Base-by-base conservation (phyloP, 2,329 filamentous ascomycete species). In the Alternaria gansuensis region DNA sequence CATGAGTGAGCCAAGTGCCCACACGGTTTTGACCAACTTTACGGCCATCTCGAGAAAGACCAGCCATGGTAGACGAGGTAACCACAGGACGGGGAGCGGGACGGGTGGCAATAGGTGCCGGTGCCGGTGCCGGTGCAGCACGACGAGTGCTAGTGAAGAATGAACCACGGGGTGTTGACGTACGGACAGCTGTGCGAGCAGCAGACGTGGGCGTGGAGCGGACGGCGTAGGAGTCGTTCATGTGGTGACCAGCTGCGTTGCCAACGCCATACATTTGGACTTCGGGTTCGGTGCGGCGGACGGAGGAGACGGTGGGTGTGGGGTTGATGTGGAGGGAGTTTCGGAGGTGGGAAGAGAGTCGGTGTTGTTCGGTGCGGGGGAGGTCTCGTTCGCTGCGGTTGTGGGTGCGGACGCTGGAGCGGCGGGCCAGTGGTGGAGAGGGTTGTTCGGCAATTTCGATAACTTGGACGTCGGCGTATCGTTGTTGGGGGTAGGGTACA, bases 171-270 rank as follows among this genome's bases (percentile, higher is more conserved):
- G 69, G 66, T 17, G 56, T 54, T 24, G 72, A 65, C 28, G 62
- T 57, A 24, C 69, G 71, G 14, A 64, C 52, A n/a, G 70, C 69
- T 21, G 70, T 68, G 45, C 74, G 70, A 10, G 70, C 66, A 45
- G 70, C 68, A 7, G 71, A 61, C 17, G 65, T 67, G 17, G 74
- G 70, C 24, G 73, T 45, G 34, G 73, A 72, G 21, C 73, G 74
- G 48, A 76, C 65, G 8, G 73, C 63, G 56, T 77, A 78, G 5
- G 73, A 74, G 10, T 89, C 85, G 57, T 87, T 87, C 82, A 87
- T 83, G 67, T 87, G 85, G 66, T 89, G 85, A 13, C 79, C 81
- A 1, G 81, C 79, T 11, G 82, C 78, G 59, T 87, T 87, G 23
- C 82, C 82, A 8, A 84, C 62, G 24, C 78, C 81, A 23, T 84